phyloP scores from a whole-genome alignment of 192 early-diverging fungal species.

The Chytriomyces confervae region DNA sequence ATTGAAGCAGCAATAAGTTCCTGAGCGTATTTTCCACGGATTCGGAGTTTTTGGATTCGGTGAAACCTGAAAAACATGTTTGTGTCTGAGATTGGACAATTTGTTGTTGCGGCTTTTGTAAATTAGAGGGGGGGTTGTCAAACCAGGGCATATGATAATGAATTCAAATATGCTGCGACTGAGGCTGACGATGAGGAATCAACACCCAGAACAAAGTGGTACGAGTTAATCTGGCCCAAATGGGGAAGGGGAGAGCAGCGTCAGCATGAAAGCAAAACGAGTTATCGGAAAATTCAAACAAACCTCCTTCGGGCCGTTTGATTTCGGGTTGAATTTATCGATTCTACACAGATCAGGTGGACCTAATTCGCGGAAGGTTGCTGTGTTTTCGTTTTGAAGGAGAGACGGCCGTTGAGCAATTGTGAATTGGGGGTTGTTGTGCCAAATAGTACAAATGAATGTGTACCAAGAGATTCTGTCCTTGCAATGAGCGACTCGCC shows the following conservation, averaged over 20 bases:
- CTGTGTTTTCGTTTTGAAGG: conserved; percentile 5
- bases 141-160: conserved; percentile 88
- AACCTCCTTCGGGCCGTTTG: conserved; percentile 74
- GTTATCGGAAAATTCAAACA: conserved; percentile 4
- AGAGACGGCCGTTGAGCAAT: background rate
- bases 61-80: conserved; percentile 5
- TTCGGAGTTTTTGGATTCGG: conserved; percentile 35
- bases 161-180: conserved; percentile 97
- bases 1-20: conserved; percentile 94
- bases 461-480: conserved; percentile 89
- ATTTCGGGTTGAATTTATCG: conserved; percentile 87
- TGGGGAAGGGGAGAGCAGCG: conserved; percentile 15
- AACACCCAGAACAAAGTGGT: conserved; percentile 65
- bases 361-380: conserved; percentile 82
- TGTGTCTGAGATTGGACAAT: no score
- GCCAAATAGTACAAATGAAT: background rate
- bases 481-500: conserved; percentile 86
- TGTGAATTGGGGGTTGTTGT: conserved; percentile 9
- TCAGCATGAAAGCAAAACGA: no score
- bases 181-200: conserved; percentile 92
- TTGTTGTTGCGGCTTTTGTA: no score
- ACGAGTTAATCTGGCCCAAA: conserved; percentile 71
- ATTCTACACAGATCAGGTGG: conserved; percentile 98
- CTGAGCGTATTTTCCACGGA: conserved; percentile 71
- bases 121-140: no score